A percentile compares a stretch with the other conserved stretches of the same genome.
These are phyloP conservation scores for Sugiyamaella boreocaroliniensis DNA, from an alignment of 805 yeast genomes.

Conservation along the genomic window DNA sequence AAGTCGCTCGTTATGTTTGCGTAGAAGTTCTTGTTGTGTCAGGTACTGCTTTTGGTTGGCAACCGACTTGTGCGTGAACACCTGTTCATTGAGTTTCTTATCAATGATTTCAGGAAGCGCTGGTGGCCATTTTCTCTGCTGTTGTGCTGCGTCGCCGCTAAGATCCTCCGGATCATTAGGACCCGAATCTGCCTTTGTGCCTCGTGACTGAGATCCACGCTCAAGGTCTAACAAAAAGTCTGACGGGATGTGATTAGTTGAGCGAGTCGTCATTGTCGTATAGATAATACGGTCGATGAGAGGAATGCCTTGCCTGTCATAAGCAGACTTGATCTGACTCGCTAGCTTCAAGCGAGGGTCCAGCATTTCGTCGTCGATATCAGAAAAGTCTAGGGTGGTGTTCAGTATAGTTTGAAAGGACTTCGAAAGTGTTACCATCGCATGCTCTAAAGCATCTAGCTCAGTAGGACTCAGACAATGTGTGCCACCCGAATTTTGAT, in stretches of 20 bases:
- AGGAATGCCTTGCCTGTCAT: constrained; percentile 42
- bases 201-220: not conserved
- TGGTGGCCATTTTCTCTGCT: constrained; percentile 46
- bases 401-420: constrained; percentile 44
- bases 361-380: constrained; percentile 35
- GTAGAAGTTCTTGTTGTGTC: constrained; percentile 49
- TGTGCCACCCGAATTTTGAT: not conserved
- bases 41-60: constrained; percentile 52
- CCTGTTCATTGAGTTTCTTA: constrained; percentile 54
- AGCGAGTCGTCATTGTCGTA: not conserved
- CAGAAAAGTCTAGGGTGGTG: constrained; percentile 47
- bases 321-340: constrained; percentile 48
- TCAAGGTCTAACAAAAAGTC: not conserved
- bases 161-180: too few relatives aligned
- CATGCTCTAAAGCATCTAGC: constrained; percentile 40
- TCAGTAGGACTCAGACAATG: constrained; percentile 12
- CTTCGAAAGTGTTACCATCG: constrained; percentile 47
- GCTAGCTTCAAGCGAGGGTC: constrained; percentile 54
- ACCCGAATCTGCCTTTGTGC: too few relatives aligned
- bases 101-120: constrained; percentile 60
- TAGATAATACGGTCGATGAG: constrained; percentile 49
- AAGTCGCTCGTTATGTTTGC: constrained; percentile 73
- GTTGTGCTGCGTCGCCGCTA: not conserved
- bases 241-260: not conserved
- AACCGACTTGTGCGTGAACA: constrained; percentile 75